These are phyloP conservation scores for Coniochaeta sp. DNA, from an alignment of 2,329 filamentous ascomycete species.

Conservation along the genomic window DNA sequence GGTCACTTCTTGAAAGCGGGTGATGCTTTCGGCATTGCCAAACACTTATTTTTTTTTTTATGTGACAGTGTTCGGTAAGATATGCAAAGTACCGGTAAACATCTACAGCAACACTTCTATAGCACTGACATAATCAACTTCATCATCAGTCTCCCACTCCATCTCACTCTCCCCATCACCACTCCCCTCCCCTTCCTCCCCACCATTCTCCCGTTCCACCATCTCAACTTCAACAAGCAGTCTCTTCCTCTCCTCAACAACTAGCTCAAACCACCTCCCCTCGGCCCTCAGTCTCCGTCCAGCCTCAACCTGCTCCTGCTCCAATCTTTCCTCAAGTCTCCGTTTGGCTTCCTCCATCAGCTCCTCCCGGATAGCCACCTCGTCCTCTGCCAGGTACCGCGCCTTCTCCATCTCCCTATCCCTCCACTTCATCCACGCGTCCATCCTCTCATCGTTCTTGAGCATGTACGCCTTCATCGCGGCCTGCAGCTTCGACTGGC, in stretches of 20 bases:
- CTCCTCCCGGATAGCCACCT: constrained; percentile 32
- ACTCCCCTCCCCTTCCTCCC: constrained; percentile 4
- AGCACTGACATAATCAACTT: no score
- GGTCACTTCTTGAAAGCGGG: no score
- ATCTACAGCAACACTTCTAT: no score
- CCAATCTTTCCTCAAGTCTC: constrained; percentile 18
- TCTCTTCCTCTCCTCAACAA: constrained; percentile 34
- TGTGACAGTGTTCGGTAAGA: no score
- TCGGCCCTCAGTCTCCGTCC: constrained; percentile 31
- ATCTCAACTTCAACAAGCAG: constrained; percentile 34
- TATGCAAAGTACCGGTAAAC: no score
- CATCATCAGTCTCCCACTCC: background rate
- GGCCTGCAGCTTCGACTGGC: constrained; percentile 18
- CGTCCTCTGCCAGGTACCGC: constrained; percentile 28
- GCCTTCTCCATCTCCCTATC: constrained; percentile 31
- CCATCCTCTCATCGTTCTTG: constrained; percentile 33
- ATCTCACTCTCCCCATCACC: background rate
- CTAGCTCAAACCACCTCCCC: constrained; percentile 37
- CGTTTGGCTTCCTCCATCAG: constrained; percentile 31
- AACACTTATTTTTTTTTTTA: no score
- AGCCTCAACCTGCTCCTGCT: constrained; percentile 23
- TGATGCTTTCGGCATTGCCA: no score
- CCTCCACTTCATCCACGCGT: constrained; percentile 33
- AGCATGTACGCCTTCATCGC: constrained; percentile 27
- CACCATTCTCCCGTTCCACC: constrained; percentile 33